These are phyloP conservation scores for Hapsidospora chrysogenum DNA, from an alignment of 495 filamentous ascomycete genomes.

Conservation along the genomic window DNA sequence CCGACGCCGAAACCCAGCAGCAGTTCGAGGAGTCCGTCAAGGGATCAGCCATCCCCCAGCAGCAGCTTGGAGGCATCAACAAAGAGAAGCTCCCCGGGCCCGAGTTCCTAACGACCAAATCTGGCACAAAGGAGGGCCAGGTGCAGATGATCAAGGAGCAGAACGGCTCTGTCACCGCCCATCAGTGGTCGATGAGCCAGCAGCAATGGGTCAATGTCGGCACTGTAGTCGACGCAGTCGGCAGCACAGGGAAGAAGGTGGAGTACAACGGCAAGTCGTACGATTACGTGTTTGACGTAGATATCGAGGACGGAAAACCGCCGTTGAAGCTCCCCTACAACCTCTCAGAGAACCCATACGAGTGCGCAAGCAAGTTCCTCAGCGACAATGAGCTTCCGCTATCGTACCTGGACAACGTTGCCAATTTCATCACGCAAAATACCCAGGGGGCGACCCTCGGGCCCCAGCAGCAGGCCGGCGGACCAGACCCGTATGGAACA, in stretches of 20 bases:
- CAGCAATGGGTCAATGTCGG: conserved; percentile 70
- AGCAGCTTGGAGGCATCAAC: conserved; percentile 55
- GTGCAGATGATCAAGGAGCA: conserved; percentile 75
- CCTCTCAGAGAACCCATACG: conserved; percentile 79
- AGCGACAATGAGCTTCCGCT: conserved; percentile 81
- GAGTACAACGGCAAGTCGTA: conserved; percentile 75
- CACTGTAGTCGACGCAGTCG: conserved; percentile 80
- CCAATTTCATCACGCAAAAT: conserved; percentile 83
- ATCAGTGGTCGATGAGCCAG: conserved; percentile 54
- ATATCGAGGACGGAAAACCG: conserved; percentile 90
- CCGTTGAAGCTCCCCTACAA: conserved; percentile 91
- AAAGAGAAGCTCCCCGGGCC: conserved; percentile 80
- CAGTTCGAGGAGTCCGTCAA: conserved; percentile 70
- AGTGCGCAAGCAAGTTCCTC: conserved; percentile 83
- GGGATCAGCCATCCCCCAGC: conserved; percentile 70
- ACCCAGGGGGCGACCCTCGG: conserved; percentile 75
- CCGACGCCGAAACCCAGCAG: conserved; percentile 33
- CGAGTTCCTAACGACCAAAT: conserved; percentile 63
- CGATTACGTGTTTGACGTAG: conserved; percentile 96
- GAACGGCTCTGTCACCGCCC: conserved; percentile 62
- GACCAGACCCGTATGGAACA: conserved; percentile 56
- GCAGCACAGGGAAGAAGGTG: conserved; percentile 56
- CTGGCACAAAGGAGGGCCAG: conserved; percentile 85
- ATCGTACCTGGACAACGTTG: conserved; percentile 81
- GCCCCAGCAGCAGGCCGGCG: conserved; percentile 16